These are phyloP conservation scores for Clarireedia monteithiana DNA, from an alignment of 2,329 filamentous ascomycete species.

Conservation along the genomic window DNA sequence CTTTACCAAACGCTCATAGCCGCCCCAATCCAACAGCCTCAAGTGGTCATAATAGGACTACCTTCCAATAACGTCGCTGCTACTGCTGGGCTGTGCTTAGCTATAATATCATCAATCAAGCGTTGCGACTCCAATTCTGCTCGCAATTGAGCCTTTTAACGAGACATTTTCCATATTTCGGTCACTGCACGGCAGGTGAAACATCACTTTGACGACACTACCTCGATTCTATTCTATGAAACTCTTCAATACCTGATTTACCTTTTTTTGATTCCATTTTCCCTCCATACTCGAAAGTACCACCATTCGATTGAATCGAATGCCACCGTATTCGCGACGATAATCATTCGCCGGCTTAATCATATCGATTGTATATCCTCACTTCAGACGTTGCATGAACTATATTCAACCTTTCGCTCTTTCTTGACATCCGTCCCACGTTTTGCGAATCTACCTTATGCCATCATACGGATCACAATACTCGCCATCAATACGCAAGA, in stretches of 20 bases:
- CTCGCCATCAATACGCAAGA: slow-evolving; percentile 72
- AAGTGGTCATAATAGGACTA: neutral
- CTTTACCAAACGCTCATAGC: neutral
- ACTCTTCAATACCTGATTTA: neutral
- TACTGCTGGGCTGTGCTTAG: slow-evolving; percentile 10
- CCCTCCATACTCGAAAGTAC: neutral
- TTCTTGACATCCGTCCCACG: neutral
- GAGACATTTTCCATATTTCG: neutral
- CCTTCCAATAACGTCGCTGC: neutral
- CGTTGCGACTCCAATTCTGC: neutral
- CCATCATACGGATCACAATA: slow-evolving; percentile 65
- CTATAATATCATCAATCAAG: neutral
- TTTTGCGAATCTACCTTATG: slow-evolving; percentile 37
- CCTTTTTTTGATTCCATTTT: neutral
- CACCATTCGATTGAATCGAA: slow-evolving; percentile 4
- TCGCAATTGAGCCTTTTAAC: neutral
- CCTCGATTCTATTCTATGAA: neutral
- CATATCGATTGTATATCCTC: too few species aligned
- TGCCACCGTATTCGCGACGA: slow-evolving; percentile 3
- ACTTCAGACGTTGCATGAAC: too few species aligned
- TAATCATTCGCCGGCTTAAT: slow-evolving; percentile 1
- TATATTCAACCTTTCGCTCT: neutral
- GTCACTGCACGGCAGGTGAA: slow-evolving; percentile 3
- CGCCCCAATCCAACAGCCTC: neutral
- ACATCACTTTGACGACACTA: slow-evolving; percentile 2